phyloP scores from a whole-genome alignment of 2,329 filamentous ascomycete species.

The Nemania abortiva region DNA sequence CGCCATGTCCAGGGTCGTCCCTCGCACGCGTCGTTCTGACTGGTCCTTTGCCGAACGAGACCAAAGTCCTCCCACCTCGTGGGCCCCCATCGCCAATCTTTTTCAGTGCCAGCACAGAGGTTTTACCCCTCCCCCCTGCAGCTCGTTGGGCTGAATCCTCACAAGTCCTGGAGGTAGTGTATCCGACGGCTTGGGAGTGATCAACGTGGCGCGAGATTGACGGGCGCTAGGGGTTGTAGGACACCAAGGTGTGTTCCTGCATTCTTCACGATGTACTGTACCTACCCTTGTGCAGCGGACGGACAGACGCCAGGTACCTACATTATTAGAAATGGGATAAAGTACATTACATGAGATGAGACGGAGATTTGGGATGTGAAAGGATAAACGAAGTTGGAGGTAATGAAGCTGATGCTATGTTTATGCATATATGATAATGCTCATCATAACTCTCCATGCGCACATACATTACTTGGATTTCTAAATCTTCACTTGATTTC shows the following conservation, averaged over 20 bases:
- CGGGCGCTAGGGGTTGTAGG: slow-evolving; percentile 18
- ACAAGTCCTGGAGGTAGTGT: neutral
- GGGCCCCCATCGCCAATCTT: slow-evolving; percentile 17
- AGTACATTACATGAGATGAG: slow-evolving; percentile 2
- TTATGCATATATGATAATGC: neutral
- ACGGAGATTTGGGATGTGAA: neutral
- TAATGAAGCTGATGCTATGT: slow-evolving; percentile 11
- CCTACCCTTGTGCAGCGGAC: neutral
- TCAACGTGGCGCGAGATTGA: slow-evolving; percentile 34
- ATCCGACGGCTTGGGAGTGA: slow-evolving; percentile 39
- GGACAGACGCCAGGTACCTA: slow-evolving; percentile 1
- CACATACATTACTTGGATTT: neutral
- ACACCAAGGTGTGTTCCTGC: slow-evolving; percentile 30
- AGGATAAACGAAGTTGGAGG: neutral
- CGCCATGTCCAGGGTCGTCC: slow-evolving; percentile 13
- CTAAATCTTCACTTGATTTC: neutral
- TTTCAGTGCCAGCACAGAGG: slow-evolving; percentile 1
- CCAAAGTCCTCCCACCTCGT: slow-evolving; percentile 12
- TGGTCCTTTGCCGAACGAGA: slow-evolving; percentile 36
- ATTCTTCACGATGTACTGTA: slow-evolving; percentile 1
- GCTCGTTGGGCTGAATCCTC: slow-evolving; percentile 21
- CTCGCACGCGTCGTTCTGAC: slow-evolving; percentile 26
- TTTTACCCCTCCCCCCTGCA: neutral
- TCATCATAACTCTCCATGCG: slow-evolving; percentile 1
- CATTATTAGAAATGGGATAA: slow-evolving; percentile 11